Evolutionary conservation across 495 filamentous ascomycete species (phyloP).

Genomic region (Staphylotrichum longicolle): DNA sequence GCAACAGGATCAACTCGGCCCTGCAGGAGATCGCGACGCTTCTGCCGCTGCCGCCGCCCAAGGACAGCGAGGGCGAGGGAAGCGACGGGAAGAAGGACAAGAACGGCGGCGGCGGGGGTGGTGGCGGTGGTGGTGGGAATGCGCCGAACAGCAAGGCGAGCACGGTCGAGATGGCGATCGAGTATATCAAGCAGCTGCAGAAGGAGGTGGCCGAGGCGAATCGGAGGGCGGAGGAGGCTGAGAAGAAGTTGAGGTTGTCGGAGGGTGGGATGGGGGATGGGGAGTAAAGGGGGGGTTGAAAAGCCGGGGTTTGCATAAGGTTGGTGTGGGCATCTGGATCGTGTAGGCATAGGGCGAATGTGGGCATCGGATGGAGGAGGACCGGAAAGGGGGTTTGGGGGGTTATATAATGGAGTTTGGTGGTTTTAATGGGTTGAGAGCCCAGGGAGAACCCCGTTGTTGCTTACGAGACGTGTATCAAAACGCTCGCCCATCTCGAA

Average conservation of each 20-base stretch:
- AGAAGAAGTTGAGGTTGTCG: conserved; percentile 35
- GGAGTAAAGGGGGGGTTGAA: neutral
- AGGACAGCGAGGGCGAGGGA: conserved; percentile 44
- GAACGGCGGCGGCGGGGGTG: conserved; percentile 34
- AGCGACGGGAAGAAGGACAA: conserved; percentile 28
- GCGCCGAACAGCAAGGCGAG: conserved; percentile 85
- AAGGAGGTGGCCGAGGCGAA: conserved; percentile 68
- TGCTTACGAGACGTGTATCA: no score
- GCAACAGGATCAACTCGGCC: conserved; percentile 93
- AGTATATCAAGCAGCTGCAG: conserved; percentile 87
- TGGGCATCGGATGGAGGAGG: no score
- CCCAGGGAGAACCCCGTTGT: no score
- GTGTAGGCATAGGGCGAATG: no score
- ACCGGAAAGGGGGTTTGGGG: no score
- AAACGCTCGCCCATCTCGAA: neutral
- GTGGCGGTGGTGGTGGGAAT: conserved; percentile 25
- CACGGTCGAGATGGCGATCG: conserved; percentile 92
- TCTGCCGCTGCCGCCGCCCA: conserved; percentile 55
- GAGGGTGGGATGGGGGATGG: neutral
- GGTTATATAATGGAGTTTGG: no score
- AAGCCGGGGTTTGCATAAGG: no score
- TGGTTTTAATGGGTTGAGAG: no score
- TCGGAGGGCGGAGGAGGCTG: conserved; percentile 60
- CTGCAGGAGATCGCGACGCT: conserved; percentile 86
- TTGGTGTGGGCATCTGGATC: no score